Base-by-base conservation (phyloP, 441 rosid species). In the Bruguiera hainesii region DNA sequence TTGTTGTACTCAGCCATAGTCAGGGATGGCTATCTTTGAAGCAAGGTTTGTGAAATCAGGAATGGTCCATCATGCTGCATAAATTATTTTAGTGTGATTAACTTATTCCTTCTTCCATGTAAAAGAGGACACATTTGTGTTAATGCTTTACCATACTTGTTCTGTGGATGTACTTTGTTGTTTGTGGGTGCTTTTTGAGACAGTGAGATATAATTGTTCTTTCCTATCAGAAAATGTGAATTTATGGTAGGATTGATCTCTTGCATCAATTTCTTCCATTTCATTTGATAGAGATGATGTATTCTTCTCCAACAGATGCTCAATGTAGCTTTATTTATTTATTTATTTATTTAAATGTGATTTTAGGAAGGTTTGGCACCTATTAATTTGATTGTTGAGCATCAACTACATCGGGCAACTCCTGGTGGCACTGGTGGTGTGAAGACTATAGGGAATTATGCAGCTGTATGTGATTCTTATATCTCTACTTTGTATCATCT, bases 351-450 rank as follows among this genome's bases (percentile, higher is more conserved):
- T 55, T 50, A 56, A 39, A 18, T 61, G 7, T 69, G 46, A 50
- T 71, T 65, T 64, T 77, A 83, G 87, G 85, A 72, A 67, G 85
- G 81, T 39, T 49, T 79, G 23, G 78, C 82, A 23, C 81, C 88
- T 37, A 76, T 84, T 71, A 70, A 76, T 69, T 63, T 86, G 76
- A 63, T 79, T 63, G 64, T 82, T 39, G 87, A 86, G 67, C 72
- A 78, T 49, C 80, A 72, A 73, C 67, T 76, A 18, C 82, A 82
- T 71, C 82, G 87, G 25, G 87, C 89, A 56, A 71, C 74, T 39
- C 79, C 78, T 53, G 85, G 89, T 39, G 89, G 85, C 67, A 82
- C 84, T 37, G 87, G 87, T 51, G 69, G 78, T 58, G 78, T 83
- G 58, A 85, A 85, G 67, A 77, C 84, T 11, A 75, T 81, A 65